These are phyloP conservation scores for Rosa rugosa DNA, from an alignment of 306 rosid genomes.

Conservation along the genomic window DNA sequence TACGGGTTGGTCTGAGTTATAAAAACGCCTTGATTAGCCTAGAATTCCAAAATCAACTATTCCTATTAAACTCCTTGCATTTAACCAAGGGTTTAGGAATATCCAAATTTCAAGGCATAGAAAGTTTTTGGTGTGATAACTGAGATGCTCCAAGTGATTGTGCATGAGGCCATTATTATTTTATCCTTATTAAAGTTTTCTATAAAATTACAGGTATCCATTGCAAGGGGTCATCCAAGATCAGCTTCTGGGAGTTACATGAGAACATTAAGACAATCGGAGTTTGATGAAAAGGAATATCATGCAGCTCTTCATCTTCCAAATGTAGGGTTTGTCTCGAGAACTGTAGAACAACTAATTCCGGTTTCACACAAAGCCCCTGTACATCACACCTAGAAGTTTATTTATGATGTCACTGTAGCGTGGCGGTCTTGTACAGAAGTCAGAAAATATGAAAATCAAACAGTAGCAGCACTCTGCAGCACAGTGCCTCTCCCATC, in stretches of 20 bases:
- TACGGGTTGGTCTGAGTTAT: background rate
- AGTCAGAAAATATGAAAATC: background rate
- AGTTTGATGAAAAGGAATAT: conserved; percentile 56
- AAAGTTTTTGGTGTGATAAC: background rate
- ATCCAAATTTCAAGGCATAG: background rate
- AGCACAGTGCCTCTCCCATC: too few relatives aligned
- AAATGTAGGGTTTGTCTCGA: conserved; percentile 40
- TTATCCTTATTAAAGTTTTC: background rate
- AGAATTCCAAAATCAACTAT: background rate
- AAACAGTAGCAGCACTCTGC: background rate
- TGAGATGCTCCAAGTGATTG: background rate
- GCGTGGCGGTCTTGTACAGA: background rate
- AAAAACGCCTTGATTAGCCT: background rate
- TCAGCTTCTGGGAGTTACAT: conserved; percentile 53
- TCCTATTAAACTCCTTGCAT: background rate
- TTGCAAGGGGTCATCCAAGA: conserved; percentile 74
- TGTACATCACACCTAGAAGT: conserved; percentile 11
- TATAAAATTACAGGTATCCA: conserved; percentile 46
- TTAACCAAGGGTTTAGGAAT: background rate
- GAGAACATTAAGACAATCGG: conserved; percentile 44
- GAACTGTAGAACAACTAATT: conserved; percentile 59
- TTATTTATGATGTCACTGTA: background rate
- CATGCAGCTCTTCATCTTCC: conserved; percentile 65
- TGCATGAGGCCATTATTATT: background rate
- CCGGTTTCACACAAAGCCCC: conserved; percentile 29